Evolutionary conservation across 202 grass and related monocot genomes (phyloP).

Genomic region (Cymbopogon flexuosus): DNA sequence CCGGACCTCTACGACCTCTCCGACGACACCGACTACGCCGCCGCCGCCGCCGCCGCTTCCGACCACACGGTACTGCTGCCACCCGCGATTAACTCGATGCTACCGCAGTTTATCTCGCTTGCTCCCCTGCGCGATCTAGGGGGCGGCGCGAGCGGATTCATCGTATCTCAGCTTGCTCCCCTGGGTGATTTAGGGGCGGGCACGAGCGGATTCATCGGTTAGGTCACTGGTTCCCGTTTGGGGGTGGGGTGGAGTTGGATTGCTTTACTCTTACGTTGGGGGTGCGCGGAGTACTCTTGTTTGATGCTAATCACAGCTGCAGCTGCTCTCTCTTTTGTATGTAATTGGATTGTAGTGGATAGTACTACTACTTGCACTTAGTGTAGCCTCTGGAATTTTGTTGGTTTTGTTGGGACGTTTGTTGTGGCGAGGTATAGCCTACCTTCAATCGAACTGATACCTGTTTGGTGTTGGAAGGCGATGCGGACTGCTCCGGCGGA

Average conservation of each 20-base stretch:
- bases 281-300: neutral
- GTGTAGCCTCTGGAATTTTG: neutral
- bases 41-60: conserved; percentile 47
- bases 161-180: neutral
- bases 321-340: neutral
- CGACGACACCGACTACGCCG: conserved; percentile 94
- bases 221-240: neutral
- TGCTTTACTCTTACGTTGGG: neutral
- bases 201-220: conserved; percentile 1
- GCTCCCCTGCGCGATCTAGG: neutral
- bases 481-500: conserved; percentile 53
- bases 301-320: neutral
- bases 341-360: neutral
- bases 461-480: conserved; percentile 43
- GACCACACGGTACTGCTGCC: conserved; percentile 30
- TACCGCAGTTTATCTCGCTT: neutral
- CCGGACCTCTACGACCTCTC: conserved; percentile 81
- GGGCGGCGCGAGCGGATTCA: neutral
- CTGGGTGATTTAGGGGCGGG: neutral
- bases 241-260: neutral
- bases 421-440: neutral
- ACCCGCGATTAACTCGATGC: neutral
- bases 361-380: neutral
- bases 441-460: conserved; percentile 17
- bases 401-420: neutral